phyloP scores from a whole-genome alignment of 108 stramenopile genomes.

The Aurantiochytrium sp. region DNA sequence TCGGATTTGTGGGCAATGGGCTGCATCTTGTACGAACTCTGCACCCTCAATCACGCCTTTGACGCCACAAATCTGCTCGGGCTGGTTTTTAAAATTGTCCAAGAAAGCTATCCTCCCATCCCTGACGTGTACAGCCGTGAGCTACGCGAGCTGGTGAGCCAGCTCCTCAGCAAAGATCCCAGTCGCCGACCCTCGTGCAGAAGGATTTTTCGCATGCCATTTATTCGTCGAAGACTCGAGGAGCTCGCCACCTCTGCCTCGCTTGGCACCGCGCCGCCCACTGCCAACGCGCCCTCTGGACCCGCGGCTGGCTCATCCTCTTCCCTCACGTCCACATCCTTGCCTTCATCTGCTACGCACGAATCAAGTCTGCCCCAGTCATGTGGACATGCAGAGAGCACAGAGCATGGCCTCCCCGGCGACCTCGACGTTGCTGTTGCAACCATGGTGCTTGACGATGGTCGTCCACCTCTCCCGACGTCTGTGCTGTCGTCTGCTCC shows the following conservation, averaged over 20 bases:
- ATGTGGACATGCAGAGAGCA: too few species aligned
- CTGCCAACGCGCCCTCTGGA: not conserved
- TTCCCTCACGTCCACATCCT: too few species aligned
- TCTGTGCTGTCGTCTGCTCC: too few species aligned
- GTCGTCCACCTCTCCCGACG: too few species aligned
- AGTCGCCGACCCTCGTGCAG: not conserved
- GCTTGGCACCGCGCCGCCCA: not conserved
- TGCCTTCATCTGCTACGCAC: too few species aligned
- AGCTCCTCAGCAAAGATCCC: not conserved
- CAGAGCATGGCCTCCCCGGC: too few species aligned
- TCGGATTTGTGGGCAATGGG: slow-evolving; percentile 23
- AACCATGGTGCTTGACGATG: too few species aligned
- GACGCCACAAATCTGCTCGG: slow-evolving; percentile 14
- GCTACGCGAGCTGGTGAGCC: slow-evolving; percentile 6
- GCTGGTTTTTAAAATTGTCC: slow-evolving; percentile 10
- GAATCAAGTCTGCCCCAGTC: too few species aligned
- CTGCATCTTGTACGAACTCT: slow-evolving; percentile 24
- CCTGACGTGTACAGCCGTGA: not conserved
- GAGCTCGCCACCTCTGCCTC: not conserved
- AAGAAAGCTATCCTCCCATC: slow-evolving; percentile 12
- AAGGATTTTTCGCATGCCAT: not conserved
- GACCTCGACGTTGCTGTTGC: too few species aligned
- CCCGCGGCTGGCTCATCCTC: not conserved
- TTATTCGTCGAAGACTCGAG: not conserved
- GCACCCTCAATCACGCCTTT: slow-evolving; percentile 24